Conservation (phyloP, 371 early-diverging fungal genomes). For the Mucor racemosus region DNA sequence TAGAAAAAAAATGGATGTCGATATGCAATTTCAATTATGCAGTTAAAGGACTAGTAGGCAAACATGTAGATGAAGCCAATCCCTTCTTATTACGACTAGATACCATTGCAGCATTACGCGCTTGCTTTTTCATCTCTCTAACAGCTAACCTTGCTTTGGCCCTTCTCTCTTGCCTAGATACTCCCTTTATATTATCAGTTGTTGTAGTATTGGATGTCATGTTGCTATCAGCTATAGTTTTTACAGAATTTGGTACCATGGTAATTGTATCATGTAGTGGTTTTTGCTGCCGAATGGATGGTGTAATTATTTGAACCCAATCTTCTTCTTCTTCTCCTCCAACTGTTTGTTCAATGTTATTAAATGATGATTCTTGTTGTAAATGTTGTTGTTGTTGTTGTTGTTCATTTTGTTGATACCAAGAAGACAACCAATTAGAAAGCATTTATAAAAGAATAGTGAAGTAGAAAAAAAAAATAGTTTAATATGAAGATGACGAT, state of each 20-base stretch:
- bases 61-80: slow-evolving; percentile 10
- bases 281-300: slow-evolving; percentile 9
- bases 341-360: background rate
- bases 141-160: slow-evolving; percentile 24
- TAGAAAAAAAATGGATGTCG: background rate
- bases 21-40: background rate
- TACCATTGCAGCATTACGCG: slow-evolving; percentile 18
- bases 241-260: slow-evolving; percentile 4
- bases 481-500: slow-evolving; percentile 2
- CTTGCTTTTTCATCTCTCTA: slow-evolving; percentile 28
- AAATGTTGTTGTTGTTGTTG: slow-evolving; percentile 28
- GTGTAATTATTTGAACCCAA: slow-evolving; percentile 29
- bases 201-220: background rate
- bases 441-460: slow-evolving; percentile 17
- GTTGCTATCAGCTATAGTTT: background rate
- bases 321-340: slow-evolving; percentile 22
- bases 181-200: slow-evolving; percentile 8
- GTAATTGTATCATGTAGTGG: slow-evolving; percentile 12
- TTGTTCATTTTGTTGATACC: slow-evolving; percentile 23
- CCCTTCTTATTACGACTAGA: slow-evolving; percentile 11
- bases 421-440: slow-evolving; percentile 29
- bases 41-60: slow-evolving; percentile 7
- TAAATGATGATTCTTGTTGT: slow-evolving; percentile 20
- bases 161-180: slow-evolving; percentile 31
- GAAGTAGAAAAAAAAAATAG: background rate